Percentiles rank a stretch among this genome's conserved stretches.
phyloP scores from a whole-genome alignment of 2,329 filamentous ascomycete genomes.

The Niveomyces coronatus region DNA sequence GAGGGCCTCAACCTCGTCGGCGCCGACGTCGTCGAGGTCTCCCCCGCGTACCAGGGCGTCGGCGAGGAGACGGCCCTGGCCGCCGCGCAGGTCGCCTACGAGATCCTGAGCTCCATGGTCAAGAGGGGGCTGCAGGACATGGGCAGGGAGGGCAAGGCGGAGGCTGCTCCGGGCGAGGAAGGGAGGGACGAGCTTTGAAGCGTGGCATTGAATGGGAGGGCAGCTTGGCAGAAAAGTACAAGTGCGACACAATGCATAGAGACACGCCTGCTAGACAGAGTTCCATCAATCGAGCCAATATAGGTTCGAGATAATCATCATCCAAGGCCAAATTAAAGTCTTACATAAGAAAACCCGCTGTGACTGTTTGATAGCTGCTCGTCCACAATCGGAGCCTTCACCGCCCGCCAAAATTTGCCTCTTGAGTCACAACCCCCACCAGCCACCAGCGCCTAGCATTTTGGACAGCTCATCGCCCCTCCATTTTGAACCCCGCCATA shows the following conservation, averaged over 20 bases:
- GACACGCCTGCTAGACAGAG: too few species aligned
- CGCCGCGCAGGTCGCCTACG: conserved; percentile 70
- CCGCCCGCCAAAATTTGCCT: conserved; percentile 8
- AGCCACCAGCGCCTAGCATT: not conserved
- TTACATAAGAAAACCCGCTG: too few species aligned
- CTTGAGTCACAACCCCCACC: conserved; percentile 10
- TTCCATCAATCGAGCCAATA: too few species aligned
- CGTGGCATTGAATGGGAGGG: not conserved
- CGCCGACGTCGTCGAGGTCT: conserved; percentile 82
- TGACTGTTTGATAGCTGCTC: not conserved
- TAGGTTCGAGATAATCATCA: too few species aligned
- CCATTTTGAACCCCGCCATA: conserved; percentile 9
- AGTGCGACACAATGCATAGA: too few species aligned
- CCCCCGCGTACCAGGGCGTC: conserved; percentile 66
- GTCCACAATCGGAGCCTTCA: conserved; percentile 7
- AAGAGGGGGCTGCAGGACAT: conserved; percentile 36
- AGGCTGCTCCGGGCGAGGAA: conserved; percentile 7
- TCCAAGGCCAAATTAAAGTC: too few species aligned
- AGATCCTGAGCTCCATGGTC: conserved; percentile 67
- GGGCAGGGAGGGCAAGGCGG: conserved; percentile 22
- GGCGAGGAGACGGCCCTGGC: conserved; percentile 70
- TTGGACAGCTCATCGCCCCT: not conserved
- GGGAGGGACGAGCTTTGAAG: conserved; percentile 29
- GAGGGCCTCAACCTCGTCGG: conserved; percentile 79
- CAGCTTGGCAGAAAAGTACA: not conserved